A percentile compares a stretch with the other conserved stretches of the same genome.
phyloP scores from a whole-genome alignment of 306 rosid species.

The Hippophae rhamnoides region DNA sequence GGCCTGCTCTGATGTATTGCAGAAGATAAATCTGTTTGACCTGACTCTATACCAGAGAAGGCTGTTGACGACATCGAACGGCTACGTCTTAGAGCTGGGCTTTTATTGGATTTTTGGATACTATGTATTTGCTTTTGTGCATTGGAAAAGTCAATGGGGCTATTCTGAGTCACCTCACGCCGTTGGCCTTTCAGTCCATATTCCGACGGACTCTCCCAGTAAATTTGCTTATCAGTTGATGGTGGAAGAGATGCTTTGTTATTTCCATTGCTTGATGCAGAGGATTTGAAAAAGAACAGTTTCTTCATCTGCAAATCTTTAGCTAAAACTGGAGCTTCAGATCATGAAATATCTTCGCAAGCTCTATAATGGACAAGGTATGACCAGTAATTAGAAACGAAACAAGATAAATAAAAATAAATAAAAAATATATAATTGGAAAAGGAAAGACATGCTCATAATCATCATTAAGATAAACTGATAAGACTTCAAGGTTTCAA shows the following conservation, averaged over 20 bases:
- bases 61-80: slow-evolving; percentile 80
- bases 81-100: slow-evolving; percentile 71
- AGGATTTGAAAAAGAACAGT: slow-evolving; percentile 71
- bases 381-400: no score
- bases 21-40: slow-evolving; percentile 23
- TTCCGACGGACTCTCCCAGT: slow-evolving; percentile 48
- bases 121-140: slow-evolving; percentile 45
- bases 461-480: no score
- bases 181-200: slow-evolving; percentile 30
- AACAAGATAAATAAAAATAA: no score
- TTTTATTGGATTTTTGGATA: slow-evolving; percentile 34
- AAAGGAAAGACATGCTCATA: no score
- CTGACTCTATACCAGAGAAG: slow-evolving; percentile 32
- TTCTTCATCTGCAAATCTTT: slow-evolving; percentile 58
- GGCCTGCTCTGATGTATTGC: slow-evolving; percentile 51
- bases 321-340: slow-evolving; percentile 17
- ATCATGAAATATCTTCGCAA: slow-evolving; percentile 26
- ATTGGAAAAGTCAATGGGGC: slow-evolving; percentile 42
- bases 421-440: no score
- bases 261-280: slow-evolving; percentile 51
- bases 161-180: slow-evolving; percentile 28
- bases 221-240: slow-evolving; percentile 33
- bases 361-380: slow-evolving; percentile 17
- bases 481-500: no score
- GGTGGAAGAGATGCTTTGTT: slow-evolving; percentile 34